Evolutionary conservation across 495 filamentous ascomycete genomes (phyloP), one percentile per base, ranked within the genome.

Genomic region (Penicillium salamii): DNA sequence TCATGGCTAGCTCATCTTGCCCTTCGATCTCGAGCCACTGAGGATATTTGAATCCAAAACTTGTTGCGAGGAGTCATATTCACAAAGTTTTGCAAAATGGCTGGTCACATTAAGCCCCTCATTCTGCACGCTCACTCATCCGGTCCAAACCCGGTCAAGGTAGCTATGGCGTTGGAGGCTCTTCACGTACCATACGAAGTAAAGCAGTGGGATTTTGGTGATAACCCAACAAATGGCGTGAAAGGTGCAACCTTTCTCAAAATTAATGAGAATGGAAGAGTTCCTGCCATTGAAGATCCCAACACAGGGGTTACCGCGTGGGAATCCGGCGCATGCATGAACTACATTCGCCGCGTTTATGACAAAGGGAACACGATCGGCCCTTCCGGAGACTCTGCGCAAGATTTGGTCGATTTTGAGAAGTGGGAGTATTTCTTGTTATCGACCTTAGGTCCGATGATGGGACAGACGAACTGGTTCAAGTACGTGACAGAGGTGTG

Each of bases 191-290:
- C 80, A 23, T 90, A 84, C 56, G 71, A 75, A 48, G 72, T 80
- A 5, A 79, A 81, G 35, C 72, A 69, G 14, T 81, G 93, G 65
- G 74, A 84, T 8, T 76, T 95, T 38, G 59, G 61, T 49, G 86
- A 76, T 58, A 7, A 67, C 51, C 66, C 65, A 1, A 54, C 58
- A 9, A 66, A 50, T 1, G 59, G 69, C 0, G 65, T 90, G 86
- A 68, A 95, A 82, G 67, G 77, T 77, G 29, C 63, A 63, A 83
- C 80, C 74, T 96, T 87, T 66, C 72, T 91, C 15, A 77, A 78
- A 13, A 89, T 95, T 66, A 95, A 93, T 64, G 89, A 90, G 33
- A 96, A 95, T 59, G 90, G 90, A 42, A 85, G 90, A 19, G 90
- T 95, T 40, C 90, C 91, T 2, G 88, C 89, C 0, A 58, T 96